Base-by-base conservation (phyloP, 345 rosid genomes). In the Angophora floribunda region DNA sequence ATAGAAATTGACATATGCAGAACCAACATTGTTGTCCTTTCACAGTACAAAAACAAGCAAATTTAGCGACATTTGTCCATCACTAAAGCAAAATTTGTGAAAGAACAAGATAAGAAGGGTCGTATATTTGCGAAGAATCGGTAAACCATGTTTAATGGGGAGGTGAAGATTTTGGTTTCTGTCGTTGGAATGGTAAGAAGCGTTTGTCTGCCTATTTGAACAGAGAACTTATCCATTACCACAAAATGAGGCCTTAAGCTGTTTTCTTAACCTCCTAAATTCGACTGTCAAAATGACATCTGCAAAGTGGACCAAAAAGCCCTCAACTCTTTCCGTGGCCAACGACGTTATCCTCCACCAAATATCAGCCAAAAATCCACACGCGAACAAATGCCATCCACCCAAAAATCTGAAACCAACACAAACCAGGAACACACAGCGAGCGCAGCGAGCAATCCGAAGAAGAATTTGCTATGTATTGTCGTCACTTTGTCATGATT, bases 321-420 rank as follows among this genome's bases (percentile, higher is more conserved):
- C 94, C 92, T 85, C 17, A 70, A 52, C 32, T 11, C 49, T 88
- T 89, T 89, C 80, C 88, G 21, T 88, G 92, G 93, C 80, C 63
- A 84, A 85, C 67, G 26, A 90, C 92, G 78, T 94, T 95, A 96
- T 96, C 97, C 94, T 51, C 52, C 87, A 85, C 85, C 85, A 89
- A 88, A 84, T 90, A 67, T 75, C 86, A 85, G 87, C 87, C 89
- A 90, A 88, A 95, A 95, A 93, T 95, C 94, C 93, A 90, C 85
- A 89, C 79, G 86, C 87, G 65, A 89, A 86, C 90, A 65, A 88
- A 89, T 90, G 70, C 90, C 86, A 87, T 47, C 96, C 97, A 93
- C 93, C 86, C 92, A 93, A 89, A 36, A 67, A 26, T 86, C 85
- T 21, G 17, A 90, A 91, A 87, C 78, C 80, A 85, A 91, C 86